phyloP scores from a whole-genome alignment of 2,329 filamentous ascomycete genomes.

The Fusarium fujikuroi region DNA sequence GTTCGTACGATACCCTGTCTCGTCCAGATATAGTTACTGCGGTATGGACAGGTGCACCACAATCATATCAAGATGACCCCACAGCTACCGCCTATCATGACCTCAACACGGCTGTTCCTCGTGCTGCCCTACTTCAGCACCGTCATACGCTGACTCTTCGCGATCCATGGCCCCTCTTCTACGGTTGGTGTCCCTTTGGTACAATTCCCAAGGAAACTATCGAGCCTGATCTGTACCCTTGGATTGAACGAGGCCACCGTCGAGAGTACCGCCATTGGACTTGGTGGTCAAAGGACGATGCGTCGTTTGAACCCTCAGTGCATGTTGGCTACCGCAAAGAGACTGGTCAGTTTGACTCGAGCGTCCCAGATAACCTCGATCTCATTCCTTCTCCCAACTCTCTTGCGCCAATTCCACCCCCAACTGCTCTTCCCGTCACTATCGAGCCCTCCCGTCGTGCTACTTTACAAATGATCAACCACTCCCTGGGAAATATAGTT shows the following conservation, averaged over 20 bases:
- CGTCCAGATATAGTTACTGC: conserved; percentile 45
- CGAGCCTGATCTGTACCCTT: conserved; percentile 44
- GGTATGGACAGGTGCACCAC: conserved; percentile 40
- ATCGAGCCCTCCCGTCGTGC: conserved; percentile 37
- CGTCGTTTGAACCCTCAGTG: conserved; percentile 10
- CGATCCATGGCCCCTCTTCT: conserved; percentile 45
- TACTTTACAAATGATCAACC: conserved; percentile 42
- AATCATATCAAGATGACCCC: conserved; percentile 40
- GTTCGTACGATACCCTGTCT: conserved; percentile 39
- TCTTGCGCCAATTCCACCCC: conserved; percentile 24
- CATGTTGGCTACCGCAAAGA: conserved; percentile 38
- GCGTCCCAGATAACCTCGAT: conserved; percentile 34
- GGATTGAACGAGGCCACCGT: conserved; percentile 41
- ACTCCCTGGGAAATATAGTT: conserved; percentile 42
- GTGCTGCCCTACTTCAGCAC: conserved; percentile 39
- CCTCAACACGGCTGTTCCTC: conserved; percentile 29
- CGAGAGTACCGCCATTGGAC: conserved; percentile 43
- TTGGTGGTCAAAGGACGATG: conserved; percentile 42
- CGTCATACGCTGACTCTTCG: conserved; percentile 43
- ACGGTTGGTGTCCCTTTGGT: conserved; percentile 43
- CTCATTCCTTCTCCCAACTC: conserved; percentile 23
- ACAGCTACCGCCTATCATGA: conserved; percentile 21
- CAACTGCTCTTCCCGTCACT: conserved; percentile 12
- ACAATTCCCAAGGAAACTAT: conserved; percentile 31
- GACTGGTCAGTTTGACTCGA: conserved; percentile 18